Base-by-base conservation (phyloP, 805 yeast genomes). In the Candida succiphila region DNA sequence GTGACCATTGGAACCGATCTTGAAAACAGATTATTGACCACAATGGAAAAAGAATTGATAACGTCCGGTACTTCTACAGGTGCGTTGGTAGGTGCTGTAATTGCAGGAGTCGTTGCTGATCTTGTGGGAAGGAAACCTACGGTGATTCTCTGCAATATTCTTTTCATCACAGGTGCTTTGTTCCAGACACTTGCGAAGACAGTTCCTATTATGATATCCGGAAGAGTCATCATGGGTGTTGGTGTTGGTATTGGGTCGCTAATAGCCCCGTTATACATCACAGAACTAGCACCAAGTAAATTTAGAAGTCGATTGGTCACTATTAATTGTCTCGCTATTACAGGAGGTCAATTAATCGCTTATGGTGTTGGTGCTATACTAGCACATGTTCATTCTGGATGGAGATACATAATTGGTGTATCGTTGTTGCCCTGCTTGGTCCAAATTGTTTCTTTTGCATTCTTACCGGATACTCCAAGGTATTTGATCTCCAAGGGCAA, bases 241-340 rank as follows among this genome's bases (percentile, higher is more conserved):
- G 78, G 74, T 26, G 76, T 71, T 16, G 78, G 78, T 17, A 55
- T 65, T 24, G 78, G 76, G 0, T 70, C 76, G 4, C 54, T 71
- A 37, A 63, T 69, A 31, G 64, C 77, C 12, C 78, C 78, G 1
- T 56, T 71, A 31, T 68, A 69, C 63, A 63, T 71, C 34, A 58
- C 69, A 29, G 78, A 71, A 45, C 56, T 71, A 37, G 69, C 76
- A 3, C 77, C 78, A 3, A 55, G 70, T 6, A 63, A 61, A 41
- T 69, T 65, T 41, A 50, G 78, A 41, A 76, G 76, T 18, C 53
- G 72, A 24, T 52, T 71, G 35, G 72, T 71, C 34, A 72, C 69
- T 14, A 57, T 71, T 16, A 71, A 71, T 48, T 66, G 71, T 39
- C 52, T 70, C 49, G 69, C 69, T 34, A 70, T 71, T 33, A 71